Evolutionary conservation across 495 filamentous ascomycete species (phyloP).

Genomic region (Penicillium simplicissimum): DNA sequence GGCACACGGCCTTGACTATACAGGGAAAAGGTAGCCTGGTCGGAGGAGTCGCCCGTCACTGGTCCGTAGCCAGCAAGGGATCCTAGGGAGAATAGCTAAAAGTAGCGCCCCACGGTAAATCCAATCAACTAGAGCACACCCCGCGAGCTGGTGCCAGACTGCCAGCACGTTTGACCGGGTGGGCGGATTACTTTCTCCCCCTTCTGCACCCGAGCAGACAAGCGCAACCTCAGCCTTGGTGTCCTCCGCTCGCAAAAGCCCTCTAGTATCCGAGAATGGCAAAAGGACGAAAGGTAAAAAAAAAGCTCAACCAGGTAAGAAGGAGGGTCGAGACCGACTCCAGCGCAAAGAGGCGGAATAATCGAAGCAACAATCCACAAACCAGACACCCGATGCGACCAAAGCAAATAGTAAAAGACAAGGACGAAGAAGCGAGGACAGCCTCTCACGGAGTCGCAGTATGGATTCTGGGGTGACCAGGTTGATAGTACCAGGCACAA

Average conservation of each 20-base stretch:
- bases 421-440: conserved; percentile 18
- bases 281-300: background rate
- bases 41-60: conserved; percentile 25
- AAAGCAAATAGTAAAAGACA: conserved; percentile 13
- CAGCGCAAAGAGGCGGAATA: conserved; percentile 6
- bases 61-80: conserved; percentile 23
- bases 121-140: conserved; percentile 18
- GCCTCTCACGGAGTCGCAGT: conserved; percentile 13
- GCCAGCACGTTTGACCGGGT: background rate
- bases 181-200: background rate
- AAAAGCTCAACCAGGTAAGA: conserved; percentile 2
- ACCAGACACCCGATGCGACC: conserved; percentile 2
- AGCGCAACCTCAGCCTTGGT: background rate
- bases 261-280: background rate
- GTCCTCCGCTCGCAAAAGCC: background rate
- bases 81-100: conserved; percentile 27
- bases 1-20: conserved; percentile 25
- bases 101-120: conserved; percentile 34
- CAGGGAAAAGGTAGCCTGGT: conserved; percentile 28
- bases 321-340: conserved; percentile 13
- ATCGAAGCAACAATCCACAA: conserved; percentile 9
- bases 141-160: conserved; percentile 7
- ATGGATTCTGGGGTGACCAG: conserved; percentile 17
- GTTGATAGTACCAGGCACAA: conserved; percentile 21
- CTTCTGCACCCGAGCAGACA: background rate